These are phyloP conservation scores for Fusarium nodosum DNA, from an alignment of 2,329 filamentous ascomycete species.

Conservation along the genomic window DNA sequence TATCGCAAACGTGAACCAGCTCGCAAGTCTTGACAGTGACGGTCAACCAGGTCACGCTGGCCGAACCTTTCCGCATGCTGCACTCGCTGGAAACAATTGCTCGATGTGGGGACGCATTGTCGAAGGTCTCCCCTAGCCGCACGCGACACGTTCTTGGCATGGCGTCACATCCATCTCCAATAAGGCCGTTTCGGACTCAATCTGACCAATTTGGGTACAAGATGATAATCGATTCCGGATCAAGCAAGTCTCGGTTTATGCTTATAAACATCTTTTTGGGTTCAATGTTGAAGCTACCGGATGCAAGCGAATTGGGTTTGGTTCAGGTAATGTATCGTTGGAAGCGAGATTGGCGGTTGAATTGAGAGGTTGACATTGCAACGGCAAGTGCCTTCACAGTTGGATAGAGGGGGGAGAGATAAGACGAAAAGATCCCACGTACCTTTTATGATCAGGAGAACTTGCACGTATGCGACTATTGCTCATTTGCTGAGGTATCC, in stretches of 20 bases:
- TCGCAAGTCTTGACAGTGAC: constrained; percentile 1
- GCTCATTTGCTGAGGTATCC: constrained; percentile 60
- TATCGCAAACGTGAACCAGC: neutral
- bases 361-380: neutral
- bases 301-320: neutral
- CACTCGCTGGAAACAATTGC: neutral
- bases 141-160: constrained; percentile 27
- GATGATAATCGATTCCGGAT: constrained; percentile 3
- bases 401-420: neutral
- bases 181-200: constrained; percentile 31
- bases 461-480: constrained; percentile 59
- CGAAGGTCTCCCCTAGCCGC: neutral
- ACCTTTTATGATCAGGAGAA: constrained; percentile 66
- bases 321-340: neutral
- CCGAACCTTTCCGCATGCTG: neutral
- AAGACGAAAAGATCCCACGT: constrained; percentile 38
- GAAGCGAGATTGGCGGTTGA: constrained; percentile 7
- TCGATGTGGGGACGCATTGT: neutral
- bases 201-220: constrained; percentile 16
- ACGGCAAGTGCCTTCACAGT: neutral
- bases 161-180: constrained; percentile 17
- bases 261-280: neutral
- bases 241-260: neutral
- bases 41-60: neutral
- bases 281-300: neutral